Evolutionary conservation across 257 asterid genomes (phyloP).

Genomic region (Solanum pennellii): DNA sequence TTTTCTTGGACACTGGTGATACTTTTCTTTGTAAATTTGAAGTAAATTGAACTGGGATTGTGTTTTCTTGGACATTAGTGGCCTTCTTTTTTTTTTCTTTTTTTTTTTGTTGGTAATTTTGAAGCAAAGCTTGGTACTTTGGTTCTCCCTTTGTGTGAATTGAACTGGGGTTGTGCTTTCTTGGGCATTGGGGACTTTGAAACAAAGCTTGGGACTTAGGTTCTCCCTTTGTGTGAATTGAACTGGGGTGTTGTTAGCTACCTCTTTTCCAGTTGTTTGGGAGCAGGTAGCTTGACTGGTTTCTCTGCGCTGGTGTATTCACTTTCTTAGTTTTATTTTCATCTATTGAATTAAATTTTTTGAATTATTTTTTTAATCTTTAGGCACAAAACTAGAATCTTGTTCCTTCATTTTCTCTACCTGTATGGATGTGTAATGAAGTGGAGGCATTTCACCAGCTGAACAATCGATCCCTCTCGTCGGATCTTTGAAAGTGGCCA

Average conservation of each 20-base stretch:
- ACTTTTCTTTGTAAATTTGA: not conserved
- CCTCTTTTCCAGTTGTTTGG: not conserved
- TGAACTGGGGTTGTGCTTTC: not conserved
- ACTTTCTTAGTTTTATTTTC: not conserved
- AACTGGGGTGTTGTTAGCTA: not conserved
- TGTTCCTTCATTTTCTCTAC: not conserved
- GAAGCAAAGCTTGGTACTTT: not conserved
- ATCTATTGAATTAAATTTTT: not conserved
- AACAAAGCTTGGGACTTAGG: not conserved
- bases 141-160: not conserved
- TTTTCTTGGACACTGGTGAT: conserved; percentile 1
- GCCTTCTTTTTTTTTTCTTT: not conserved
- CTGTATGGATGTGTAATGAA: not conserved
- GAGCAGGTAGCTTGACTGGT: not conserved
- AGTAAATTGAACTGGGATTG: conserved; percentile 5
- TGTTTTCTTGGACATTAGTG: conserved; percentile 5
- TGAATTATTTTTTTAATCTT: not conserved
- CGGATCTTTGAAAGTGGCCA: not conserved
- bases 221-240: not conserved
- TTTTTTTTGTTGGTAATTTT: not conserved
- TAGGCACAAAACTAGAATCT: not conserved
- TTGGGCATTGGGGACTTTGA: not conserved
- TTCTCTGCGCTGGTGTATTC: not conserved
- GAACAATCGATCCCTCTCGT: not conserved
- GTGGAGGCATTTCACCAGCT: not conserved